phyloP scores from a whole-genome alignment of 768 basidiomycete genomes.

The Mycena haematopus region DNA sequence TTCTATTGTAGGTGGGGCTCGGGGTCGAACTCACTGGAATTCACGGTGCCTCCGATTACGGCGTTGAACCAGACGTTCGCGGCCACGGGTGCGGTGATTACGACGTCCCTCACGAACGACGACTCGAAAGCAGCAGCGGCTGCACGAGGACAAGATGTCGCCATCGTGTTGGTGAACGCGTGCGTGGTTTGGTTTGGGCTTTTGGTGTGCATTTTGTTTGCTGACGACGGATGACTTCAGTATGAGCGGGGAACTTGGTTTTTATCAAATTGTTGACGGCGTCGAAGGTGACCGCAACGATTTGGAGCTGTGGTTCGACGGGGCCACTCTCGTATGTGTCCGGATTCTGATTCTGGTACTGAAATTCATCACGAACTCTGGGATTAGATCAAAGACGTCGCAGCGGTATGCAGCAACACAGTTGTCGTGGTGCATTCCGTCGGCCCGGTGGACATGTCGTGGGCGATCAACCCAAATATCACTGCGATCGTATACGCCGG shows the following conservation, averaged over 20 bases:
- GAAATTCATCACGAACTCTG: slow-evolving; percentile 38
- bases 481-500: slow-evolving; percentile 67
- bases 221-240: slow-evolving; percentile 36
- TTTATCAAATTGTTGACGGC: slow-evolving; percentile 66
- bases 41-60: slow-evolving; percentile 52
- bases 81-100: slow-evolving; percentile 46
- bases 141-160: slow-evolving; percentile 58
- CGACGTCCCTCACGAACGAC: slow-evolving; percentile 52
- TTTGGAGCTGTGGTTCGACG: slow-evolving; percentile 62
- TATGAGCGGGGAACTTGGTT: slow-evolving; percentile 57
- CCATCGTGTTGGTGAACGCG: slow-evolving; percentile 67
- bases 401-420: slow-evolving; percentile 74
- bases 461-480: slow-evolving; percentile 79
- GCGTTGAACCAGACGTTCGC: slow-evolving; percentile 49
- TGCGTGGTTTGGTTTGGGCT: slow-evolving; percentile 33
- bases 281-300: slow-evolving; percentile 68
- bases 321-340: slow-evolving; percentile 51
- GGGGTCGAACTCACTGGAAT: slow-evolving; percentile 54
- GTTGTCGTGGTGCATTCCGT: slow-evolving; percentile 83
- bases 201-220: slow-evolving; percentile 38
- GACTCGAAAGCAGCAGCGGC: slow-evolving; percentile 44
- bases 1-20: slow-evolving; percentile 53
- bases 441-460: slow-evolving; percentile 75
- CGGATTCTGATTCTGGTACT: too few species aligned
- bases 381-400: slow-evolving; percentile 58